phyloP scores from a whole-genome alignment of 31 red algal genomes.

The Odonthalia washingtoniensis region DNA sequence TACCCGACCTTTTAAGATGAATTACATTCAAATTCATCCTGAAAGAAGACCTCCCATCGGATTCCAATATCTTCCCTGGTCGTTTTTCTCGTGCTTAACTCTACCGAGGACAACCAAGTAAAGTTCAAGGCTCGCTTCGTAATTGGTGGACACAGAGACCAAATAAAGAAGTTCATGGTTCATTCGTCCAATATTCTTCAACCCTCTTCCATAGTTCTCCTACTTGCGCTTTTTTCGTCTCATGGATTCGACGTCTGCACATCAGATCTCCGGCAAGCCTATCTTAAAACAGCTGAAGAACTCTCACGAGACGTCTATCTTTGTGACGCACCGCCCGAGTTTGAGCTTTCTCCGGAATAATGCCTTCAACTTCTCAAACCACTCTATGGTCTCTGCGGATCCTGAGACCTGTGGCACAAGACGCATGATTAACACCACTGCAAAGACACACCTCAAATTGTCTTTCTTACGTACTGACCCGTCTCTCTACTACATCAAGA shows the following conservation, averaged over 20 bases:
- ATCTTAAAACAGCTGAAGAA: slow-evolving; percentile 41
- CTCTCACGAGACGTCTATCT: slow-evolving; percentile 46
- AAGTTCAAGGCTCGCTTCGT: slow-evolving; percentile 61
- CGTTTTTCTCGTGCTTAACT: slow-evolving; percentile 51
- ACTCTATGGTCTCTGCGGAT: slow-evolving; percentile 51
- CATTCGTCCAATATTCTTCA: slow-evolving; percentile 37
- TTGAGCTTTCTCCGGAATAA: slow-evolving; percentile 35
- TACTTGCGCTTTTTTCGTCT: slow-evolving; percentile 8
- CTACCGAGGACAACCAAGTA: slow-evolving; percentile 8
- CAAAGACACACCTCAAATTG: slow-evolving; percentile 15
- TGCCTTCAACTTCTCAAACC: slow-evolving; percentile 42
- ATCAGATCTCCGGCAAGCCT: slow-evolving; percentile 49
- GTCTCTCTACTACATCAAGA: too few relatives aligned
- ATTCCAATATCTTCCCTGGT: slow-evolving; percentile 43
- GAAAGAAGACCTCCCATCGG: slow-evolving; percentile 32
- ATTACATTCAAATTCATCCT: slow-evolving; percentile 41
- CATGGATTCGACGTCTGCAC: slow-evolving; percentile 29
- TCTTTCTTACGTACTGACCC: too few relatives aligned
- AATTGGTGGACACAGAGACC: slow-evolving; percentile 23
- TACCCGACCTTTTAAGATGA: slow-evolving; percentile 15
- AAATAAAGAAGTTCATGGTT: slow-evolving; percentile 52
- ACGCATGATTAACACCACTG: slow-evolving; percentile 35
- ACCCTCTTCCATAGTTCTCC: slow-evolving; percentile 18
- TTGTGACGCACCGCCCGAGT: slow-evolving; percentile 31
- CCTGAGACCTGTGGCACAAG: slow-evolving; percentile 39